Base-by-base conservation (phyloP, 202 grass and related monocot species). In the Zizania palustris region DNA sequence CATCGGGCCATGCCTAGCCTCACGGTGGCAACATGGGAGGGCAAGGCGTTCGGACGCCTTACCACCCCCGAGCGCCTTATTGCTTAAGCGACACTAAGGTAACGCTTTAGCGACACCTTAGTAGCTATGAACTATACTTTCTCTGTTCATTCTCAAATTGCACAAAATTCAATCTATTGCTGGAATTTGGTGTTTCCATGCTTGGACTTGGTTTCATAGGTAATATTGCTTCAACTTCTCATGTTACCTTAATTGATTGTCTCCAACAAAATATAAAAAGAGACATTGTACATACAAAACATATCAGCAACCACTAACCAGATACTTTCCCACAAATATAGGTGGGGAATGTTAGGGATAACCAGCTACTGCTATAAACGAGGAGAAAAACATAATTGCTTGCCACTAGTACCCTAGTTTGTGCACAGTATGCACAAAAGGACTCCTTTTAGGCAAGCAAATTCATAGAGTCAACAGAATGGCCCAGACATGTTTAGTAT, bases 381-480 rank as follows among this genome's bases (percentile, higher is more conserved):
- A 57, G 51, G 37, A 13, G 46, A 73, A 67, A 37, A 69, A 34
- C n/a, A n/a, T 68, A 63, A 63, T 19, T 63, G 3, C 36, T 43
- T 13, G 1, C 16, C 21, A 18, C 14, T 63, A 49, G 37, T 71
- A 82, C 60, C 10, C 54, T 64, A n/a, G 6, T 13, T 82, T 22
- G 18, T 48, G 53, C 70, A 43, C 10, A 74, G 12, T 39, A 11
- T 13, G 9, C 46, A 13, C n/a, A 71, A 11, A 54, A 0, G 15
- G 9, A 19, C 50, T 18, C 15, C 34, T 53, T 18, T 13, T 71
- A 37, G 22, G 4, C 13, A 63, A 10, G 6, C 44, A 57, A 64
- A 65, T 37, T 22, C 79, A 62, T 9, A 16, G 49, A 45, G 1
- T 48, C 11, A 59, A 48, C 28, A 19, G 7, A 74, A 38, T 46